Evolutionary conservation across 768 basidiomycete genomes (phyloP).

Genomic region (Leccinum boreale): DNA sequence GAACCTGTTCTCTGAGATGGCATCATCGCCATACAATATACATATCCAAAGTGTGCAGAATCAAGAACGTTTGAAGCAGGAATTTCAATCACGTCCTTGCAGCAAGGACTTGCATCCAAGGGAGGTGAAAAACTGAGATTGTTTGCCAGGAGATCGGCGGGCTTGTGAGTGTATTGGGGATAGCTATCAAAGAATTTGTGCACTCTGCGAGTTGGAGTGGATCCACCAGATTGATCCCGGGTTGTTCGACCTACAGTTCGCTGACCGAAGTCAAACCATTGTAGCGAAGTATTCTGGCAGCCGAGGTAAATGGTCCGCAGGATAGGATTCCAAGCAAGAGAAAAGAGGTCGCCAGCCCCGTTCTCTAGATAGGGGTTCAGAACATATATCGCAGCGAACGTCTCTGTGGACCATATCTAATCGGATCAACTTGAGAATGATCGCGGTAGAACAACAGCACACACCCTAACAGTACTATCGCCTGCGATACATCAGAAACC

Average conservation of each 20-base stretch:
- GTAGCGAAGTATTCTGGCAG: conserved; percentile 90
- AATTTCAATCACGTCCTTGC: conserved; percentile 43
- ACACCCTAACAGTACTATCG: conserved; percentile 82
- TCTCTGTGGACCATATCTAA: conserved; percentile 80
- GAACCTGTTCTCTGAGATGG: conserved; percentile 39
- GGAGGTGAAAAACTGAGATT: conserved; percentile 41
- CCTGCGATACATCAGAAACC: conserved; percentile 41
- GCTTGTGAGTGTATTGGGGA: conserved; percentile 63
- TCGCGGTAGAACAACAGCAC: conserved; percentile 15
- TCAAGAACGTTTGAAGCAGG: conserved; percentile 70
- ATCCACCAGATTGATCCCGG: conserved; percentile 26
- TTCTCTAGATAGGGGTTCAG: conserved; percentile 77
- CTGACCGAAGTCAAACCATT: conserved; percentile 71
- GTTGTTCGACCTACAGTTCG: neutral
- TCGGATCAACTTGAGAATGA: conserved; percentile 4
- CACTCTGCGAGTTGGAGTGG: conserved; percentile 46
- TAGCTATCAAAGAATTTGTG: conserved; percentile 95
- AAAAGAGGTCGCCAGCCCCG: conserved; percentile 85
- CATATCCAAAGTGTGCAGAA: conserved; percentile 92
- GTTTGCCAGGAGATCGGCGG: conserved; percentile 66
- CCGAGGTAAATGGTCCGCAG: conserved; percentile 78
- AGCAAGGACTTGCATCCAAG: conserved; percentile 29
- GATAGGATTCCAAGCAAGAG: conserved; percentile 69
- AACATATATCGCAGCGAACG: conserved; percentile 63
- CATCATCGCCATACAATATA: conserved; percentile 74